Evolutionary conservation across 1,139 yeast genomes (phyloP), one percentile per base, ranked within the genome.

Genomic region (Nakaseomyces sp.): DNA sequence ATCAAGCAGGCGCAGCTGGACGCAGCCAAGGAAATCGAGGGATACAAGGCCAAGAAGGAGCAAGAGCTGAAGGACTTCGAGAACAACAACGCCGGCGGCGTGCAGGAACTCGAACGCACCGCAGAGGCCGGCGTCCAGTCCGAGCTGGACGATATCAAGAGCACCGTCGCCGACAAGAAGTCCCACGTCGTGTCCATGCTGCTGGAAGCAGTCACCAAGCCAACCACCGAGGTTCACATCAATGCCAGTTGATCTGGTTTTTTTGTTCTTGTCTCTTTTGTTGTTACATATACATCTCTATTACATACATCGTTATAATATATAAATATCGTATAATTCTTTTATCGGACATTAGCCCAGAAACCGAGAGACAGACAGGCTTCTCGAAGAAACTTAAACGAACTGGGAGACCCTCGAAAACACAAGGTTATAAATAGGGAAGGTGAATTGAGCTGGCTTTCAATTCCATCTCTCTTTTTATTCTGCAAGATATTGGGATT

Each of bases 1-100:
- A 74, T 91, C 66, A 91, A 91, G 76, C 88, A 93, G 38, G 96
- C 97, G 45, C 89, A 88, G 72, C 71, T 81, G 37, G 97, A 91
- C 64, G 97, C 98, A 33, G 83, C 88, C 54, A 70, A 75, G 48
- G 98, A 91, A 67, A 86, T 91, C 59, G 87, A 82, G 53, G 81
- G 79, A 47, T 91, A 91, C 76, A 88, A 86, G 73, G 67, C 74
- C 47, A 78, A 79, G 65, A 91, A 89, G 73, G 96, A 89, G 56
- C 71, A 69, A 38, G 96, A 91, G 67, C 78, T 89, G 68, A 73
- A 77, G 62, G 69, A 76, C 51, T 82, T 72, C 60, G 94, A 87
- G 65, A 69, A 71, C 42, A 78, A 54, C 40, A 61, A 61, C 43
- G 62, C 50, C 12, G 61, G 63, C 28, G 57, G 59, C 44, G 61